Percentiles rank a stretch among this genome's conserved stretches.
Conservation (phyloP, 2,329 filamentous ascomycete species). For the Aspergillus fischeri region DNA sequence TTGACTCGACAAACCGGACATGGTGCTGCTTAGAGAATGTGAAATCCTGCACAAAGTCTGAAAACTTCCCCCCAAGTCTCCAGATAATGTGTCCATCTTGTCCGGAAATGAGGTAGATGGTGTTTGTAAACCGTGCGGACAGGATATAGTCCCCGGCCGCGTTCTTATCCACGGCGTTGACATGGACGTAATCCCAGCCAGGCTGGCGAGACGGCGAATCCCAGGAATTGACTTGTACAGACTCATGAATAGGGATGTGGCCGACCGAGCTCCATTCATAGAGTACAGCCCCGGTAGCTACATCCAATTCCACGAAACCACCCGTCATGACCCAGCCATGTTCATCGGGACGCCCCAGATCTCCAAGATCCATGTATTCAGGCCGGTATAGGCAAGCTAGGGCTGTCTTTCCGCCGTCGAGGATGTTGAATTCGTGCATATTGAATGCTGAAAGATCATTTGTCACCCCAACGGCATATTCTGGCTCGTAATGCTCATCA, state of each 20-base stretch:
- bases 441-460: conserved; percentile 31
- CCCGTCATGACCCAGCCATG: conserved; percentile 29
- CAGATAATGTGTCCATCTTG: conserved; percentile 35
- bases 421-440: conserved; percentile 41
- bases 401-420: conserved; percentile 33
- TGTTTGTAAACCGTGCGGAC: conserved; percentile 36
- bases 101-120: conserved; percentile 38
- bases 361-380: conserved; percentile 20
- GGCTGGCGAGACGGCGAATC: conserved; percentile 12
- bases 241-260: conserved; percentile 31
- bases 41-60: conserved; percentile 31
- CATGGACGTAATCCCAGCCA: conserved; percentile 36
- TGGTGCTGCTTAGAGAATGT: conserved; percentile 38
- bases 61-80: conserved; percentile 34
- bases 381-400: conserved; percentile 26
- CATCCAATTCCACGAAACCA: conserved; percentile 37
- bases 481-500: conserved; percentile 44
- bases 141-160: conserved; percentile 37
- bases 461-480: conserved; percentile 35
- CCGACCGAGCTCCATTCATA: conserved; percentile 36
- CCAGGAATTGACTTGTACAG: conserved; percentile 20
- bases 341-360: conserved; percentile 30
- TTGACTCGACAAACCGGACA: conserved; percentile 29
- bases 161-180: conserved; percentile 41
- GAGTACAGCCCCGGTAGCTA: conserved; percentile 30